Conservation (phyloP, 1,284 basidiomycete species). For the Tilletiopsis washingtonensis region DNA sequence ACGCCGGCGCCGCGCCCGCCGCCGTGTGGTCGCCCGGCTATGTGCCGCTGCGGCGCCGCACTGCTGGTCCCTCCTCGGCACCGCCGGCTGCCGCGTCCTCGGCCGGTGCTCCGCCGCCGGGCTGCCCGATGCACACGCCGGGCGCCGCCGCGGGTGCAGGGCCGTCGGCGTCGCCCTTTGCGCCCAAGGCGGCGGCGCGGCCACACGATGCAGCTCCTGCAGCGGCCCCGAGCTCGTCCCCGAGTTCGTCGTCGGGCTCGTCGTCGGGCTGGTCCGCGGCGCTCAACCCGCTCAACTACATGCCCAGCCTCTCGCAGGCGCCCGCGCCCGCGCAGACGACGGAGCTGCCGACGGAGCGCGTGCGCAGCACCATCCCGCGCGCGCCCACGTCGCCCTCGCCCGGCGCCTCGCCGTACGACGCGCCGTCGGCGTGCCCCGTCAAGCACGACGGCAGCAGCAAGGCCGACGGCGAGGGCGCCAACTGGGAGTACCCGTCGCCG, state of each 20-base stretch:
- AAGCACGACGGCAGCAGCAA: constrained; percentile 11
- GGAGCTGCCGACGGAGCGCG: constrained; percentile 67
- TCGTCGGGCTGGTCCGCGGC: constrained; percentile 14
- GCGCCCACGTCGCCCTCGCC: constrained; percentile 49
- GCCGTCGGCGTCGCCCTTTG: neutral
- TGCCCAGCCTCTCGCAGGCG: constrained; percentile 70
- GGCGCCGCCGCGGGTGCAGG: constrained; percentile 4
- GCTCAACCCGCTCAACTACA: constrained; percentile 77
- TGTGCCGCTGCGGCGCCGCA: neutral
- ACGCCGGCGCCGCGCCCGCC: neutral
- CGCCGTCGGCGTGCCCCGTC: constrained; percentile 19
- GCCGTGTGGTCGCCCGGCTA: neutral
- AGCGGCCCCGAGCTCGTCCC: too few species aligned
- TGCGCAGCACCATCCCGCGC: constrained; percentile 76
- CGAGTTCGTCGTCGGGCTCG: neutral
- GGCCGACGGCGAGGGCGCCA: constrained; percentile 32
- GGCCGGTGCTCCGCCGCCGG: constrained; percentile 16
- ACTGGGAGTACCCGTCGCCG: constrained; percentile 95
- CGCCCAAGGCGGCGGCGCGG: neutral
- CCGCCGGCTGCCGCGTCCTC: constrained; percentile 5
- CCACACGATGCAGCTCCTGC: too few species aligned
- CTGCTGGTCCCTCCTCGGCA: constrained; percentile 1
- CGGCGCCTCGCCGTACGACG: constrained; percentile 41
- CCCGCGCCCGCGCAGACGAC: constrained; percentile 55
- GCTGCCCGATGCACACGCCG: constrained; percentile 31